phyloP scores from a whole-genome alignment of 495 filamentous ascomycete genomes.

The Penicillium goetzii region DNA sequence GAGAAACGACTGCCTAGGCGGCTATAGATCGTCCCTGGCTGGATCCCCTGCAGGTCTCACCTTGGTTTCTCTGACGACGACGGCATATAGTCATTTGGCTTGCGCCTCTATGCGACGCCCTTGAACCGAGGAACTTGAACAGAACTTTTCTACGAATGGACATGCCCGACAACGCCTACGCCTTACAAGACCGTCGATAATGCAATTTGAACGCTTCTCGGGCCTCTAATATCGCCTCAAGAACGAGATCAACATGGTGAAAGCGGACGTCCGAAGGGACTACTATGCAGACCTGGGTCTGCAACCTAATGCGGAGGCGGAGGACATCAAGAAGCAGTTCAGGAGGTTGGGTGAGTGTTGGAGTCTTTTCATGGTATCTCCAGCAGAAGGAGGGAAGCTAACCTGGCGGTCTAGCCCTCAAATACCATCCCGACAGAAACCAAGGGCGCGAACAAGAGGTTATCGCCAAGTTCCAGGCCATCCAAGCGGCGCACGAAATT shows the following conservation, averaged over 20 bases:
- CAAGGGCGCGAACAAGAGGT: constrained; percentile 78
- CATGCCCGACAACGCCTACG: constrained; percentile 23
- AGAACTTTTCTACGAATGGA: constrained; percentile 17
- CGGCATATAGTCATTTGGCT: constrained; percentile 1
- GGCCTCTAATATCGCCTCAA: constrained; percentile 14
- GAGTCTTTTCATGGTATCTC: background rate
- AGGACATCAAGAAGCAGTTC: constrained; percentile 85
- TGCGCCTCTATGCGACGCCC: constrained; percentile 11
- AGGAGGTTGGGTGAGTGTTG: constrained; percentile 71
- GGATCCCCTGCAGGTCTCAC: background rate
- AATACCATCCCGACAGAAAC: constrained; percentile 89
- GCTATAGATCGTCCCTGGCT: background rate
- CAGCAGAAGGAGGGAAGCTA: background rate
- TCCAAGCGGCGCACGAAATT: constrained; percentile 85
- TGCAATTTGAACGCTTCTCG: constrained; percentile 22
- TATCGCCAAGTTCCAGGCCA: constrained; percentile 79
- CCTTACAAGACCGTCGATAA: constrained; percentile 21
- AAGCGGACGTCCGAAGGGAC: constrained; percentile 71
- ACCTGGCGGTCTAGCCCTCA: constrained; percentile 59
- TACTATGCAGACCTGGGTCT: constrained; percentile 88
- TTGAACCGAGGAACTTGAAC: constrained; percentile 5
- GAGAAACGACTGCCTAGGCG: constrained; percentile 5
- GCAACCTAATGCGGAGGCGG: constrained; percentile 59
- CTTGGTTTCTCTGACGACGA: background rate
- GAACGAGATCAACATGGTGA: constrained; percentile 63